These are phyloP conservation scores for Daldinia loculata DNA, from an alignment of 495 filamentous ascomycete species.

Conservation along the genomic window DNA sequence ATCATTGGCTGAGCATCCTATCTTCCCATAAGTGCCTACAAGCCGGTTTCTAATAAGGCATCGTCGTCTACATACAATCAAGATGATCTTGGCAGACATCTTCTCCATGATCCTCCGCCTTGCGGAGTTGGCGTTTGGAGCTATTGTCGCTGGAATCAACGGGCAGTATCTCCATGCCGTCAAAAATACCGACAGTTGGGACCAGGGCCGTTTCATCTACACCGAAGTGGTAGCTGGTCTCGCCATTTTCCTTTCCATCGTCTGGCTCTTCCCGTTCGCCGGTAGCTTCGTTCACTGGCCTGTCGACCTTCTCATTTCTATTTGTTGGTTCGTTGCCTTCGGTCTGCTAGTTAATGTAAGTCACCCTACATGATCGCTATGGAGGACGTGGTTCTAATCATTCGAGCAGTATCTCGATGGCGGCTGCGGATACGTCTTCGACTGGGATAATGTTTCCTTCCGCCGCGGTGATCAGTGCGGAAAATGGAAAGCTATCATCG, in stretches of 20 bases:
- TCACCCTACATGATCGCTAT: background rate
- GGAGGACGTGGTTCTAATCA: conserved; percentile 13
- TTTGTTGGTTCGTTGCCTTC: conserved; percentile 72
- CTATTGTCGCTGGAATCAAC: conserved; percentile 58
- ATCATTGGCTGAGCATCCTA: background rate
- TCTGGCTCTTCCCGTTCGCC: conserved; percentile 60
- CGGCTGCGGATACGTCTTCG: conserved; percentile 76
- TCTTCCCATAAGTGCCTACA: background rate
- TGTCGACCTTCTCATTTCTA: conserved; percentile 65
- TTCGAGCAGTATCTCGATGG: conserved; percentile 46
- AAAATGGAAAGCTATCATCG: conserved; percentile 72
- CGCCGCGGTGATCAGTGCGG: conserved; percentile 70
- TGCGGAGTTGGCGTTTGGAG: conserved; percentile 57
- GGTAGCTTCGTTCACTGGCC: conserved; percentile 57
- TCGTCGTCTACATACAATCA: conserved; percentile 20
- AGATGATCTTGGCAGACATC: conserved; percentile 53
- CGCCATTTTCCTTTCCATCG: conserved; percentile 55
- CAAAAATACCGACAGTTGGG: conserved; percentile 45
- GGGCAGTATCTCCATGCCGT: conserved; percentile 54
- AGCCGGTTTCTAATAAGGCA: conserved; percentile 3
- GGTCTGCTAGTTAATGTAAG: conserved; percentile 67
- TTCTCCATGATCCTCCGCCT: conserved; percentile 56
- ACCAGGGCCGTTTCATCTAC: conserved; percentile 57
- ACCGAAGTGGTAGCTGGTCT: conserved; percentile 58
- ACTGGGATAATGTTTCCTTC: conserved; percentile 88